Evolutionary conservation across 139 green algal species (phyloP), one percentile per base, ranked within the genome.

Genomic region (Edaphochlamys debaryana): DNA sequence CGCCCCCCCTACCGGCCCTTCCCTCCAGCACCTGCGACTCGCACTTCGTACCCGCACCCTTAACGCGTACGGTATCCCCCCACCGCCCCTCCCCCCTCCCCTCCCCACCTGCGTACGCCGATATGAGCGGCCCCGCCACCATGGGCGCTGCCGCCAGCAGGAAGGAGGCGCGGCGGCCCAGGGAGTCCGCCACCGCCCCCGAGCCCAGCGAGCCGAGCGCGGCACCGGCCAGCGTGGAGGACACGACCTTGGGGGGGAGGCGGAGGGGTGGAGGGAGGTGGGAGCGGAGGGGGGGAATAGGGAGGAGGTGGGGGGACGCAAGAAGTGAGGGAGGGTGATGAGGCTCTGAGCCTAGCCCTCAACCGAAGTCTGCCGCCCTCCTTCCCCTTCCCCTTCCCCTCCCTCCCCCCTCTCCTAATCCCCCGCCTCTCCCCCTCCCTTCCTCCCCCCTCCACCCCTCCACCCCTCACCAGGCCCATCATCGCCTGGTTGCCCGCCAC

Each of bases 171-270:
- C 90, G 88, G 20, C 93, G 91, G 34, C 94, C 97, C 34, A 97
- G 82, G 0, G 77, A 72, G 82, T 98, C 95, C 7, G 95, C 93
- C 56, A 98, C 74, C 30, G 75, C 79, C 52, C 89, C 89, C 34
- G 95, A 95, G 9, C 81, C 88, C 34, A 98, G 82, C 69, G 75
- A 92, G 78, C 95, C 95, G 9, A 93, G 68, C 0, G 95, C 93
- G 0, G 95, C 95, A 36, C 94, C 95, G 11, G 90, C 90, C 36
- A 99, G 89, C 17, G 93, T 91, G 70, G 71, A 95, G 89, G 88
- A 95, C 22, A 99, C 94, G 0, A 99, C 90, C 94, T 97, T 88
- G 25, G 2, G 56, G 56, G 23, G 30, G 29, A 25, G 69, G 11
- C 30, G 69, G 27, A 45, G 19, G 56, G 15, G 42, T 6, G 19